A percentile compares a stretch with the other conserved stretches of the same genome.
phyloP scores from a whole-genome alignment of 1,284 basidiomycete genomes.

The Melanopsichium pennsylvanicum region DNA sequence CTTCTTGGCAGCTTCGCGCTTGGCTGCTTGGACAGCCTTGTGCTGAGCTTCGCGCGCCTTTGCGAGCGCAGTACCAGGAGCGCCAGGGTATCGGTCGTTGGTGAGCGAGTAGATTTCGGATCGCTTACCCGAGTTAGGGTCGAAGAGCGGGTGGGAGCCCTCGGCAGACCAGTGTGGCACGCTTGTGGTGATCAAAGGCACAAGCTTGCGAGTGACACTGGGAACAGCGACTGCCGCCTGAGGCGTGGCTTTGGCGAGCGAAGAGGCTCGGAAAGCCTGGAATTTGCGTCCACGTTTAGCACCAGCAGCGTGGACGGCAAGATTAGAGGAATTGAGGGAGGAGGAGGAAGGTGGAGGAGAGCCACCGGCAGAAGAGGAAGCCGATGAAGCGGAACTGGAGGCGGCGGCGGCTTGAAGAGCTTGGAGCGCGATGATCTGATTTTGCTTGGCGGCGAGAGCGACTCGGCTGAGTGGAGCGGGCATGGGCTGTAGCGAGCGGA shows the following conservation, averaged over 20 bases:
- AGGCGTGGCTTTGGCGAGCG: constrained; percentile 7
- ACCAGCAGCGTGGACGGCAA: constrained; percentile 5
- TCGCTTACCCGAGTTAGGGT: constrained; percentile 42
- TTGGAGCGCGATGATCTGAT: constrained; percentile 44
- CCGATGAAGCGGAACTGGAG: constrained; percentile 24
- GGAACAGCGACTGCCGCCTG: background rate
- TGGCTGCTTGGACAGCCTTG: constrained; percentile 34
- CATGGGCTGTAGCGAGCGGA: constrained; percentile 31
- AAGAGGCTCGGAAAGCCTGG: constrained; percentile 35
- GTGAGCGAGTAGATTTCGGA: constrained; percentile 53
- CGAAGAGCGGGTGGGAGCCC: constrained; percentile 41
- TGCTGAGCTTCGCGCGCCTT: constrained; percentile 51
- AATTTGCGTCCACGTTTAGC: constrained; percentile 42
- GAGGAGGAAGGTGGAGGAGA: constrained; percentile 32
- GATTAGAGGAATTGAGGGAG: constrained; percentile 11
- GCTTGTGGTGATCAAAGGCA: constrained; percentile 37
- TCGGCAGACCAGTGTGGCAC: constrained; percentile 43
- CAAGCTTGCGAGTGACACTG: background rate
- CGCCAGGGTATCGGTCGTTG: constrained; percentile 61
- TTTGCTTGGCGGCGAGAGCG: constrained; percentile 42
- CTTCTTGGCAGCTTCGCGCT: constrained; percentile 50
- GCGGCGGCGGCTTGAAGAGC: constrained; percentile 40
- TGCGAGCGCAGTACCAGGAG: constrained; percentile 55
- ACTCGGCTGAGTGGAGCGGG: constrained; percentile 41
- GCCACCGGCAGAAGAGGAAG: constrained; percentile 30